Percentiles rank a stretch among this genome's conserved stretches.
Evolutionary conservation across 305 asterid genomes (phyloP).

Genomic region (Rubia occidens): DNA sequence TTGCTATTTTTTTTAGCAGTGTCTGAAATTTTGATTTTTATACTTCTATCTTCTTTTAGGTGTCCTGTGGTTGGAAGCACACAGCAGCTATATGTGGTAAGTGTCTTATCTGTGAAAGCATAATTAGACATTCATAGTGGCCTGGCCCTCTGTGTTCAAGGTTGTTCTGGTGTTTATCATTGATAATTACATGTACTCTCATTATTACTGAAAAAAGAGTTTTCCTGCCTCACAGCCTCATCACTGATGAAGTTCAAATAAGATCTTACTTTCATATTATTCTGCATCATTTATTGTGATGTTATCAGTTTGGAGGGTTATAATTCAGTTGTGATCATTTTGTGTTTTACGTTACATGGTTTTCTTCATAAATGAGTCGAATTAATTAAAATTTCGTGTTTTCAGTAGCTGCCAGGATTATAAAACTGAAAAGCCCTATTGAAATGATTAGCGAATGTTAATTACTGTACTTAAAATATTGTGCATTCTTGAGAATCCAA

Average conservation of each 20-base stretch:
- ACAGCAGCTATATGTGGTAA: constrained; percentile 95
- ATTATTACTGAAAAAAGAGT: neutral
- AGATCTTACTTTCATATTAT: neutral
- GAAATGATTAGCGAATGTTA: neutral
- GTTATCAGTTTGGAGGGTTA: neutral
- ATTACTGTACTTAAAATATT: neutral
- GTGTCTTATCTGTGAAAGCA: neutral
- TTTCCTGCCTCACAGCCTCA: neutral
- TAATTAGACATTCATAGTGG: neutral
- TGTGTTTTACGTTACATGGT: neutral
- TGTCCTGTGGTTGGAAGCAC: constrained; percentile 99
- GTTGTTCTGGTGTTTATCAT: neutral
- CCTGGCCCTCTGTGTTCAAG: neutral
- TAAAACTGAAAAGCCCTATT: neutral
- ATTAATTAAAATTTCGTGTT: neutral
- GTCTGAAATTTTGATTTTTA: neutral
- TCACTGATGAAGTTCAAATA: neutral
- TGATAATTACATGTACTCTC: neutral
- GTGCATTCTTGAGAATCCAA: neutral
- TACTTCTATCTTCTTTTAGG: constrained; percentile 29
- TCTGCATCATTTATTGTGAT: neutral
- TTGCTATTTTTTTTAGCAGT: neutral
- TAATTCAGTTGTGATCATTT: neutral
- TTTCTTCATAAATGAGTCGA: neutral
- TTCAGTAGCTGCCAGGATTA: neutral